phyloP scores from a whole-genome alignment of 495 filamentous ascomycete genomes.

The Aspergillus cristatus region DNA sequence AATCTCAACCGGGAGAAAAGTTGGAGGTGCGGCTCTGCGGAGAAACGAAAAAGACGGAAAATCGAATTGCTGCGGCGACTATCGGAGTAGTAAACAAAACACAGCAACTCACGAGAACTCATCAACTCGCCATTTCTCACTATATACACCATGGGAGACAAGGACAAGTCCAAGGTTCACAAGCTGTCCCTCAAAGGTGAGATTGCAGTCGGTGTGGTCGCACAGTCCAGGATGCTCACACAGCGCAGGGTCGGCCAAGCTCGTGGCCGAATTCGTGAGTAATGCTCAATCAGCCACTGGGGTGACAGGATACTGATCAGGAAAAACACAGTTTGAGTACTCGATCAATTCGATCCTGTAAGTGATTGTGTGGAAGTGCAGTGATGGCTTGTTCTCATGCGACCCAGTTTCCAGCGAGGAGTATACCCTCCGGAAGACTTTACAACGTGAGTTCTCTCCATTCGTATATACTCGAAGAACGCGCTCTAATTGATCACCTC shows the following conservation, averaged over 20 bases:
- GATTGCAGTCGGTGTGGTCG: not conserved
- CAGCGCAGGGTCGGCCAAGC: slow-evolving; percentile 61
- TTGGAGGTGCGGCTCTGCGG: slow-evolving; percentile 18
- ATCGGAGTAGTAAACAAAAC: slow-evolving; percentile 33
- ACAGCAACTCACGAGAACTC: not conserved
- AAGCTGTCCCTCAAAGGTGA: slow-evolving; percentile 86
- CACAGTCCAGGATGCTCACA: slow-evolving; percentile 14
- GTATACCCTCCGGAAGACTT: slow-evolving; percentile 99
- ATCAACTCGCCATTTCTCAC: not conserved
- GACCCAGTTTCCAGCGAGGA: slow-evolving; percentile 73
- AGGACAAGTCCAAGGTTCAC: slow-evolving; percentile 86
- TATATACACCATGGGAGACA: slow-evolving; percentile 6
- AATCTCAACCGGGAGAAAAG: slow-evolving; percentile 3
- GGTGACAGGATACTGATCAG: slow-evolving; percentile 10
- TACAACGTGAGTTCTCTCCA: slow-evolving; percentile 54
- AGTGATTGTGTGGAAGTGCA: slow-evolving; percentile 3
- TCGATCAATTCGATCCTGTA: slow-evolving; percentile 91
- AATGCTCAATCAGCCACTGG: not conserved
- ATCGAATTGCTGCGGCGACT: slow-evolving; percentile 33
- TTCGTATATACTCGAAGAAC: not conserved
- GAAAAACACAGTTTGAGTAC: slow-evolving; percentile 70
- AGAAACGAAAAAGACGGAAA: slow-evolving; percentile 19
- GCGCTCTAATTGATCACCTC: not conserved
- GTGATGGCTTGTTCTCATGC: slow-evolving; percentile 2
- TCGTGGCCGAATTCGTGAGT: slow-evolving; percentile 90